Base-by-base conservation (phyloP, 1,139 yeast genomes). In the Blastobotrys persicus region DNA sequence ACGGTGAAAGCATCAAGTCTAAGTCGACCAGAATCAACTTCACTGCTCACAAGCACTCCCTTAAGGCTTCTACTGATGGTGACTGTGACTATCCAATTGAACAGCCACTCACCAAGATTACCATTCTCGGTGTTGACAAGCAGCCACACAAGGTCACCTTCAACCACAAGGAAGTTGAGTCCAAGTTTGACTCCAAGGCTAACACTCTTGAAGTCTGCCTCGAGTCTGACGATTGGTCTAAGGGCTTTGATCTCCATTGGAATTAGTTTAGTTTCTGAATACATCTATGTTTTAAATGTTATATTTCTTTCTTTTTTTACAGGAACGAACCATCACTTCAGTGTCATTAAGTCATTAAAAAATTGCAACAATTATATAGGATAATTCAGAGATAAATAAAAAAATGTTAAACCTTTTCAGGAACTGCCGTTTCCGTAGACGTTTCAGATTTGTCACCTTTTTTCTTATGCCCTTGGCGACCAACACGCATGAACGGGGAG, bases 401-500 rank as follows among this genome's bases (percentile, higher is more conserved):
- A 19, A 14, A 13, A 3, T 11, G 4, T 31, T 13, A 41, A 9
- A 17, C 20, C 31, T 20, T 26, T 41, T 41, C 44, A 2, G 44
- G 35, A 19, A 41, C 28, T 3, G 19, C 44, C 16, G 39, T 17
- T n/a, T 18, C 5, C 4, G 43, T 19, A 4, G 39, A 34, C 3
- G 43, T 28, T 17, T 34, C 39, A 5, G 39, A 34, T n/a, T 34
- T 17, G 12, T 19, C 18, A 4, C 17, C 17, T 18, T 37, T 50
- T 42, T 34, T 34, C 6, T 12, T 17, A 23, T 43, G 51, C n/a
- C 66, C 69, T 45, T 64, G 62, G 9, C 61, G 63, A 17, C 77
- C 78, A 17, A 74, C 65, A 31, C 61, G 64, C 17, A 73, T 52
- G 42, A 74, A 73, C 4, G 63, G 52, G 12, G 69, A 57, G 9